Evolutionary conservation across 345 rosid species (phyloP).

Genomic region (Bretschneidera sinensis): DNA sequence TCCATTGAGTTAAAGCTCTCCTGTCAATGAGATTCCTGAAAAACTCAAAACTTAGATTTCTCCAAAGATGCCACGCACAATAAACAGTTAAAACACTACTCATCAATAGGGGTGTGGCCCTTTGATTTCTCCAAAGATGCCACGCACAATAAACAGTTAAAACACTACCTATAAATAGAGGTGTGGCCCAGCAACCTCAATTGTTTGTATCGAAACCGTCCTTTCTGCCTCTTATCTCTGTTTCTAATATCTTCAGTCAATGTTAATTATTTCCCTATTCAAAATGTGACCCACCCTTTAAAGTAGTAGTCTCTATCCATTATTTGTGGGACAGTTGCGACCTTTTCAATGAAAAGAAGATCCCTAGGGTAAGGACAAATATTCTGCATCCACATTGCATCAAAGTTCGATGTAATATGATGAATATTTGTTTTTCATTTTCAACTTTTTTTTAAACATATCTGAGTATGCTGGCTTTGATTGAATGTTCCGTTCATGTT

Average conservation of each 20-base stretch:
- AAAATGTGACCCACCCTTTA: conserved; percentile 17
- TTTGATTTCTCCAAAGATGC: conserved; percentile 3
- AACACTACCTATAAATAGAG: no score
- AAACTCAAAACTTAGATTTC: neutral
- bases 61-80: conserved; percentile 9
- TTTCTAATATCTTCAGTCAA: neutral
- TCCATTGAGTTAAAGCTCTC: neutral
- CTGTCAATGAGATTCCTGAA: conserved; percentile 5
- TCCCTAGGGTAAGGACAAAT: conserved; percentile 21
- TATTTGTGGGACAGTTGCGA: conserved; percentile 8
- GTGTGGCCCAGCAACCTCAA: conserved; percentile 1
- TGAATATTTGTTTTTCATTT: neutral
- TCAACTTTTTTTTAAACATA: no score
- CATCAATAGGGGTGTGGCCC: no score
- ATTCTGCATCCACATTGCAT: conserved; percentile 18
- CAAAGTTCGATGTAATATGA: conserved; percentile 12
- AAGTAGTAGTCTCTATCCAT: conserved; percentile 20
- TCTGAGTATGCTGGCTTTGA: no score
- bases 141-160: conserved; percentile 10
- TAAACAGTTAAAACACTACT: conserved; percentile 4
- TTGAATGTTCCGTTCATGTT: no score
- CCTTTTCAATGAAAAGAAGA: conserved; percentile 15
- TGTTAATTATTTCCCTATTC: no score
- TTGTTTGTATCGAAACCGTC: conserved; percentile 11
- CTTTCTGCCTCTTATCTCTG: conserved; percentile 11